These are phyloP conservation scores for Knoxdaviesia proteae DNA, from an alignment of 2,329 filamentous ascomycete species.

Conservation along the genomic window DNA sequence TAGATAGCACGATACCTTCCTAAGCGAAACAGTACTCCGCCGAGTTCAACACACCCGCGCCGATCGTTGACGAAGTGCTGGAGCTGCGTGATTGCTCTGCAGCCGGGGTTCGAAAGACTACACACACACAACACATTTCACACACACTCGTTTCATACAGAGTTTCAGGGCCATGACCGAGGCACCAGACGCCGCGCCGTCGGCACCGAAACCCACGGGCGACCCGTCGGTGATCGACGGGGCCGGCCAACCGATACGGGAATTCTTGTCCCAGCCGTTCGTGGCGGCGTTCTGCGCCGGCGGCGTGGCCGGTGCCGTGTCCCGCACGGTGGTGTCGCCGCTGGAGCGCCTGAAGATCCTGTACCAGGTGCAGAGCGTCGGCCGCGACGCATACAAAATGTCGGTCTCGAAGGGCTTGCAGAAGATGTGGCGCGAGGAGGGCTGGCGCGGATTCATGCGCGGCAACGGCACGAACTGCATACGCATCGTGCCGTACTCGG, in stretches of 20 bases:
- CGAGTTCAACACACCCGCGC: no score
- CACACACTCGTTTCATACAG: no score
- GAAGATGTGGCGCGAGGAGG: constrained; percentile 96
- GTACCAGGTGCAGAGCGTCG: constrained; percentile 86
- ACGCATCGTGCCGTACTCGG: constrained; percentile 92
- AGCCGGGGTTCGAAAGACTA: no score
- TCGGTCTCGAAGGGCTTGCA: constrained; percentile 70
- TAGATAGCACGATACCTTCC: no score
- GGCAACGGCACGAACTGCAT: constrained; percentile 98
- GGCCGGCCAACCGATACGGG: background rate
- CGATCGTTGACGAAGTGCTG: no score
- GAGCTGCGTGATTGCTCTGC: no score
- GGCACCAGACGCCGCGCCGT: no score
- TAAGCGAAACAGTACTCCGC: no score
- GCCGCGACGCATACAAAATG: constrained; percentile 80
- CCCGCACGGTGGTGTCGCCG: constrained; percentile 87
- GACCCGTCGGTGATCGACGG: no score
- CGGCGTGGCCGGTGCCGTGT: constrained; percentile 89
- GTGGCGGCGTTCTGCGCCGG: constrained; percentile 85
- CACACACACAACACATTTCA: no score
- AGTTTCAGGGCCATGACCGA: no score
- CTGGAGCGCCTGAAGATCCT: constrained; percentile 92
- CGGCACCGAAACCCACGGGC: no score
- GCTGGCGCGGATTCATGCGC: constrained; percentile 92
- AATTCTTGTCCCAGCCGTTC: constrained; percentile 57